Evolutionary conservation across 2,329 filamentous ascomycete species (phyloP), one percentile per base, ranked within the genome.

Genomic region (Leptographium galeiforme): DNA sequence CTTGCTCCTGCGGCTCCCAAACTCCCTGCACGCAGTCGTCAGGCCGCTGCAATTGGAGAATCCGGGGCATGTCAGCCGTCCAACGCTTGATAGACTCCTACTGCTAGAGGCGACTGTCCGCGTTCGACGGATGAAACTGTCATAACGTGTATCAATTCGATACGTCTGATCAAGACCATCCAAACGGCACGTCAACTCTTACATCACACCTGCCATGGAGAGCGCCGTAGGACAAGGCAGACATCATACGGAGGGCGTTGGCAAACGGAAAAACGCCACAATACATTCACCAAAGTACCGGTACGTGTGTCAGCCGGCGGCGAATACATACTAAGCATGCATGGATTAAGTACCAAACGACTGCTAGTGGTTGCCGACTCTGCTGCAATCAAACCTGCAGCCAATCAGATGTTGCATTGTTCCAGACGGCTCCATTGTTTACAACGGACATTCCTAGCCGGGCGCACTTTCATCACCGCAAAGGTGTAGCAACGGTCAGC

Each of bases 231-330:
- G 25, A 25, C 25, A 25, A 25, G 25, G 25, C 25, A 25, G 25
- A 16, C 18, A 19, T 13, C 8, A 41, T 16, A 19, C 40, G 38
- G 13, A 19, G 8, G 12, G 19, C 19, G 8, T 16, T 18, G 13
- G 25, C 25, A 13, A 34, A 8, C 12, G 30, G 19, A 41, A 18
- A 61, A 63, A 25, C 25, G 25, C 25, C 25, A 25, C 25, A 25
- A 57, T 62, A 64, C 62, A 33, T 60, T 11, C 6, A 53, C 53
- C 48, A 57, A 65, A 36, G 64, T 67, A 65, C 62, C 61, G 59
- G 61, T 64, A 64, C 63, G 58, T 57, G 57, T 19, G 52, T 51
- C 56, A 48, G 54, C 46, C 59, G 55, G 60, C 59, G 60, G 54
- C 55, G 58, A 55, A 57, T 65, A 65, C 63, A 61, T 63, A 52